Evolutionary conservation across 2,329 filamentous ascomycete genomes (phyloP), one percentile per base, ranked within the genome.

Genomic region (Eurotiales sp.): DNA sequence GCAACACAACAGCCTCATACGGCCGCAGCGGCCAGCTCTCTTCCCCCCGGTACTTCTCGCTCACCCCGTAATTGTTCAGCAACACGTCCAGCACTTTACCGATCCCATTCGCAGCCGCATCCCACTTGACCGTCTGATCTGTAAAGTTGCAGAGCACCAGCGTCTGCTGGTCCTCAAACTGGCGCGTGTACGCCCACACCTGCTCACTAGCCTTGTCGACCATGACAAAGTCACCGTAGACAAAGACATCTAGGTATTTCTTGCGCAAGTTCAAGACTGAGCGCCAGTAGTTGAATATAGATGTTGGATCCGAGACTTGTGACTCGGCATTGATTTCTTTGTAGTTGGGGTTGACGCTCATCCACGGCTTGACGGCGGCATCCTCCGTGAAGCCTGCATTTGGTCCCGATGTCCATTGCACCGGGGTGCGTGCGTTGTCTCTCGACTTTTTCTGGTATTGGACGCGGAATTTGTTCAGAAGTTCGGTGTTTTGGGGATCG

Each of bases 351-450:
- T 88, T 84, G 34, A 83, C 78, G 12, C 79, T 77, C 80, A 90
- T 89, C 87, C 87, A 90, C 2, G 86, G 84, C 49, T 73, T 75
- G 3, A 63, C 65, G 10, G 22, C 30, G 8, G 68, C 69, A 1
- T 68, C 69, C 1, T 71, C 71, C 0, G 84, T 83, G 70, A 90
- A 90, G 10, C 87, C 86, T 0, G 75, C 85, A 54, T 88, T 78
- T 0, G 70, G 61, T 1, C 68, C 72, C n/a, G 67, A 61, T 55
- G 82, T 76, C 86, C 87, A 90, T 62, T 88, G 85, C 67, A 90
- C 84, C 0, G 86, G 86, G 0, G 84, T 83, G 41, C 87, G 77
- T 7, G 81, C 82, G 64, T 90, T 87, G 66, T 90, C 87, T 19
- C 86, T 66, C 0, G 69, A 70, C 45, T 71, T 71, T 48, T 69